Percentiles rank a stretch among this genome's conserved stretches.
phyloP scores from a whole-genome alignment of 331 rosid species.

The Pyracantha coccinea region DNA sequence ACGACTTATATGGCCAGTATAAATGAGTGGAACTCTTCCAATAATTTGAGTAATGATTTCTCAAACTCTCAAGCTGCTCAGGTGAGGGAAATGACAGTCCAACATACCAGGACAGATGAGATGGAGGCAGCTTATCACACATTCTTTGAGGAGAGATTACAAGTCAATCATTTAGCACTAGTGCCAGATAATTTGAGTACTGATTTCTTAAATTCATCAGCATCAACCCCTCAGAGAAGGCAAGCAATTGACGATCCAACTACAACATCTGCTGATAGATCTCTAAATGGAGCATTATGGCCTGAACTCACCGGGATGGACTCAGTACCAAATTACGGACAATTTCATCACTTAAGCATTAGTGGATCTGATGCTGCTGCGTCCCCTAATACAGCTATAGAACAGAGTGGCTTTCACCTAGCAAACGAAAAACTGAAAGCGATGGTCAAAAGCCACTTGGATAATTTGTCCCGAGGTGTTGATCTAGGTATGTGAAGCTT shows the following conservation, averaged over 20 bases:
- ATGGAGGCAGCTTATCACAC: conserved; percentile 40
- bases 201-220: conserved; percentile 22
- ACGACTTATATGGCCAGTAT: conserved; percentile 30
- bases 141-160: conserved; percentile 53
- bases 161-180: conserved; percentile 36
- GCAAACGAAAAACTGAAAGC: conserved; percentile 64
- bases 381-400: conserved; percentile 21
- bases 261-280: conserved; percentile 17
- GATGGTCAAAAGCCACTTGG: conserved; percentile 53
- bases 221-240: conserved; percentile 38
- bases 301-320: conserved; percentile 39
- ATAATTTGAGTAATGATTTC: conserved; percentile 23
- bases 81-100: conserved; percentile 36
- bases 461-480: conserved; percentile 37
- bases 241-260: conserved; percentile 37
- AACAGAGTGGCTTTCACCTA: conserved; percentile 34
- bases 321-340: conserved; percentile 32
- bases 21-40: conserved; percentile 32
- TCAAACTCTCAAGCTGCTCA: conserved; percentile 38
- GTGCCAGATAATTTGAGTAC: conserved; percentile 19
- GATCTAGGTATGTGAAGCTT: conserved; percentile 41
- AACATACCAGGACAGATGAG: conserved; percentile 30
- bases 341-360: conserved; percentile 34
- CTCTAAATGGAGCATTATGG: conserved; percentile 34
- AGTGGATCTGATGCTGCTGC: conserved; percentile 26